These are phyloP conservation scores for Helotiales sp. DNA, from an alignment of 2,329 filamentous ascomycete species.

Conservation along the genomic window DNA sequence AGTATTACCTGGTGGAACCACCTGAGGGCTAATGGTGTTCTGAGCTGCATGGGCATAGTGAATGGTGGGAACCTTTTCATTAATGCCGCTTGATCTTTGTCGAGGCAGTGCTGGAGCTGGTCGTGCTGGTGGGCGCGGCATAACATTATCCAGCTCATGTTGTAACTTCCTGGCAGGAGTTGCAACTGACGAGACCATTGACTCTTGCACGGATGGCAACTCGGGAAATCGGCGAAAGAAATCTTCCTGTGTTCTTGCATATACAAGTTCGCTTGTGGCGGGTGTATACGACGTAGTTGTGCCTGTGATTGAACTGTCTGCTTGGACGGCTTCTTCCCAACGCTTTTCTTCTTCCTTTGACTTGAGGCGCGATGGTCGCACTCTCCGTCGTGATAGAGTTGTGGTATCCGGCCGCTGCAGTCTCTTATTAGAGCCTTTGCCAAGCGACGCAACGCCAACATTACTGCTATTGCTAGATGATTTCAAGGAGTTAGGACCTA, in stretches of 20 bases:
- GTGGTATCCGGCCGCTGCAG: constrained; percentile 39
- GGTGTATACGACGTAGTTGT: constrained; percentile 42
- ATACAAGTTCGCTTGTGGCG: constrained; percentile 45
- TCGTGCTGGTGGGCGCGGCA: constrained; percentile 37
- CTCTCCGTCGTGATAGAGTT: constrained; percentile 37
- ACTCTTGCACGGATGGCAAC: constrained; percentile 59
- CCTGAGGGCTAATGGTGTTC: constrained; percentile 39
- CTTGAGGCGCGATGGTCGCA: constrained; percentile 62
- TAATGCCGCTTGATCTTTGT: constrained; percentile 79
- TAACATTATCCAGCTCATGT: constrained; percentile 31
- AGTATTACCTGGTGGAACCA: constrained; percentile 57
- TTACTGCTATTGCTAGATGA: constrained; percentile 39
- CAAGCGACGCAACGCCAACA: constrained; percentile 13
- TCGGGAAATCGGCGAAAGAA: constrained; percentile 83
- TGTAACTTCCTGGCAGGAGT: constrained; percentile 5
- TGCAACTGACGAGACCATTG: constrained; percentile 49
- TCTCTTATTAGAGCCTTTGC: not conserved
- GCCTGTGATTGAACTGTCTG: constrained; percentile 50
- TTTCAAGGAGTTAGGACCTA: constrained; percentile 57
- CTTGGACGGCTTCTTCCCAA: constrained; percentile 76
- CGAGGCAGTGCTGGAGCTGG: constrained; percentile 56
- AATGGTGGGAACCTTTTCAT: constrained; percentile 48
- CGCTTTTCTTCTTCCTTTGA: constrained; percentile 77
- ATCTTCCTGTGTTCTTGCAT: constrained; percentile 75
- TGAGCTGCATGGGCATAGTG: constrained; percentile 35